A percentile compares a stretch with the other conserved stretches of the same genome.
phyloP scores from a whole-genome alignment of 805 yeast species.

The Pichia nakasei region DNA sequence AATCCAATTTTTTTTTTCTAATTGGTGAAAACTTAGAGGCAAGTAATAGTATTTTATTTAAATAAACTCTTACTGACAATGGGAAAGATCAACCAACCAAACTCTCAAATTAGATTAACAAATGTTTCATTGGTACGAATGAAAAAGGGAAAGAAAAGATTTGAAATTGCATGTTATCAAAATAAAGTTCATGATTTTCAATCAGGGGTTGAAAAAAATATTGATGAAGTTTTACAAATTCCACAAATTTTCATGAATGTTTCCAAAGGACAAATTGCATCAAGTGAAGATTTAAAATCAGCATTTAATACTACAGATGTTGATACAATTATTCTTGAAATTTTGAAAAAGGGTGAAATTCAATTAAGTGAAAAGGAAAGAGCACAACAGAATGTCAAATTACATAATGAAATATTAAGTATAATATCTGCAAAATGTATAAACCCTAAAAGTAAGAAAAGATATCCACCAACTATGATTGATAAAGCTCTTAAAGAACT shows the following conservation, averaged over 20 bases:
- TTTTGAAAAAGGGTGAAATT: constrained; percentile 84
- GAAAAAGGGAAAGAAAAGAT: constrained; percentile 84
- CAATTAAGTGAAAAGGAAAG: constrained; percentile 93
- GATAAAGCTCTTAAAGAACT: constrained; percentile 74
- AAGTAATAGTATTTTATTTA: too few species aligned
- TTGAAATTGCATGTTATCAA: constrained; percentile 93
- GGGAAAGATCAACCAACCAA: constrained; percentile 70
- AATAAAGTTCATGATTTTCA: constrained; percentile 96
- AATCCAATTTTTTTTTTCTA: too few species aligned
- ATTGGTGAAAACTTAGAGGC: too few species aligned
- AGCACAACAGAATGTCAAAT: constrained; percentile 50
- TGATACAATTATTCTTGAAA: constrained; percentile 70
- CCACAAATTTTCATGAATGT: constrained; percentile 92
- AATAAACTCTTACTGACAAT: too few species aligned
- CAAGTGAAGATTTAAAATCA: constrained; percentile 68
- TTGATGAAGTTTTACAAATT: constrained; percentile 92
- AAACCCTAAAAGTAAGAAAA: constrained; percentile 79
- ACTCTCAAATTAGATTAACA: constrained; percentile 80
- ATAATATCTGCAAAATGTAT: constrained; percentile 85
- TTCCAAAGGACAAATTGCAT: constrained; percentile 89
- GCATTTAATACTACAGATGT: constrained; percentile 71
- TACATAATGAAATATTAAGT: constrained; percentile 64
- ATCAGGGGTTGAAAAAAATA: constrained; percentile 77
- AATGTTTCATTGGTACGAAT: constrained; percentile 89
- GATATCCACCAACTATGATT: constrained; percentile 92